Percentiles rank a stretch among this genome's conserved stretches.
Evolutionary conservation across 2,329 filamentous ascomycete genomes (phyloP).

Genomic region (Reticulascus tulasneorum): DNA sequence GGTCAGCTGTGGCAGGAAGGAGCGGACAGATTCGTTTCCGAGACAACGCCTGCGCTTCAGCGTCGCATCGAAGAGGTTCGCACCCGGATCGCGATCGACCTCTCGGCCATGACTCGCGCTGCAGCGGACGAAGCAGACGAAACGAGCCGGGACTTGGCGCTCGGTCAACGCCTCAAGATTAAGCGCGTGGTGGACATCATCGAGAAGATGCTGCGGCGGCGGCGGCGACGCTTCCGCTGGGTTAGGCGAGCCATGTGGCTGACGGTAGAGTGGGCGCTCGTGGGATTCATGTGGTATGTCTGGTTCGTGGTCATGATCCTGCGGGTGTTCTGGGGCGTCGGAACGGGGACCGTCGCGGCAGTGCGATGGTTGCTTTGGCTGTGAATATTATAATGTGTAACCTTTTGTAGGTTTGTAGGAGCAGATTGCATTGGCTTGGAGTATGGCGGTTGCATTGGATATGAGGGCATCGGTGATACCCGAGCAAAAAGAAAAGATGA

Average conservation of each 20-base stretch:
- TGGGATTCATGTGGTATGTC: conserved; percentile 90
- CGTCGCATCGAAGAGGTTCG: conserved; percentile 43
- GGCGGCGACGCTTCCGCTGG: conserved; percentile 67
- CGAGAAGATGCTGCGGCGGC: conserved; percentile 67
- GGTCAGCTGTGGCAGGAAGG: conserved; percentile 54
- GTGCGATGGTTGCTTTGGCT: conserved; percentile 85
- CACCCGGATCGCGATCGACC: conserved; percentile 44
- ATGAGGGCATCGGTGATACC: too few species aligned
- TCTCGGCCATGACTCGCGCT: conserved; percentile 58
- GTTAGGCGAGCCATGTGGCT: conserved; percentile 74
- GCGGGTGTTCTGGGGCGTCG: conserved; percentile 59
- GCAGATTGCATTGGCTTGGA: too few species aligned
- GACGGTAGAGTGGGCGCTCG: conserved; percentile 78
- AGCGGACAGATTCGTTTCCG: conserved; percentile 54
- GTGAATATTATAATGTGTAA: too few species aligned
- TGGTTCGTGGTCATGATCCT: conserved; percentile 84
- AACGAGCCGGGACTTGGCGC: conserved; percentile 70
- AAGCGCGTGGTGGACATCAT: conserved; percentile 79
- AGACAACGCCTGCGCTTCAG: conserved; percentile 52
- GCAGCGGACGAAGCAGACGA: conserved; percentile 77
- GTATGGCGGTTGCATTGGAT: too few species aligned
- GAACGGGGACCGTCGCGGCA: conserved; percentile 54
- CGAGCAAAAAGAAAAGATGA: too few species aligned
- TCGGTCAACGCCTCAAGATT: conserved; percentile 71
- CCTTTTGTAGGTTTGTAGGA: too few species aligned